phyloP scores from a whole-genome alignment of 2,329 filamentous ascomycete species.

The Lojkania enalia region DNA sequence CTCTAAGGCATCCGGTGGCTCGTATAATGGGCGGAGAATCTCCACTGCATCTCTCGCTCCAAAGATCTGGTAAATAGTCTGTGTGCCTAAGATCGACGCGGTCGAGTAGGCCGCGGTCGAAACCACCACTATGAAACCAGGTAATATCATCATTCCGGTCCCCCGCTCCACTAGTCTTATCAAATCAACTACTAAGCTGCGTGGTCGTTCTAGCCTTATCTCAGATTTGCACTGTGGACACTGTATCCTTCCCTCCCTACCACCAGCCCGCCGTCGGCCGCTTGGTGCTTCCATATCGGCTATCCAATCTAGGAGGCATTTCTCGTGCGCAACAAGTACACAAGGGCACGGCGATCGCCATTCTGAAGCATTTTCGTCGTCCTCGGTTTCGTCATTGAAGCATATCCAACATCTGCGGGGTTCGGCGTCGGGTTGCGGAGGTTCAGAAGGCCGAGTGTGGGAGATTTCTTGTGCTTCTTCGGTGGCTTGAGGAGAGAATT shows the following conservation, averaged over 20 bases:
- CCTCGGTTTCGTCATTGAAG: slow-evolving; percentile 67
- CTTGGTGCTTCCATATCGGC: slow-evolving; percentile 77
- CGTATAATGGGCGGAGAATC: slow-evolving; percentile 53
- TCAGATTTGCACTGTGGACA: slow-evolving; percentile 89
- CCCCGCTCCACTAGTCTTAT: slow-evolving; percentile 62
- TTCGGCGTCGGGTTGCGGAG: slow-evolving; percentile 37
- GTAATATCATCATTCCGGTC: slow-evolving; percentile 64
- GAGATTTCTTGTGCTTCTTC: background rate
- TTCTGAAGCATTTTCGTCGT: slow-evolving; percentile 60
- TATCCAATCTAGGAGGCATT: slow-evolving; percentile 88
- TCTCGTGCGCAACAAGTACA: slow-evolving; percentile 86
- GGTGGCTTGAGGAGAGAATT: slow-evolving; percentile 17
- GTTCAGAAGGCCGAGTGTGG: slow-evolving; percentile 4
- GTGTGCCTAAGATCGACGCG: slow-evolving; percentile 61
- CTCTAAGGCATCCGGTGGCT: slow-evolving; percentile 35
- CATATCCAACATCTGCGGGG: slow-evolving; percentile 69
- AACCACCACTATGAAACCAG: slow-evolving; percentile 62
- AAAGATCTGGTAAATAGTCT: slow-evolving; percentile 68
- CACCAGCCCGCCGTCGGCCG: slow-evolving; percentile 52
- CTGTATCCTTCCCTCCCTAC: slow-evolving; percentile 61
- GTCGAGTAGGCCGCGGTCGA: slow-evolving; percentile 51
- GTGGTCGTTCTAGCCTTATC: slow-evolving; percentile 75
- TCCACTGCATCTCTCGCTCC: slow-evolving; percentile 62
- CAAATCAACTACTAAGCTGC: slow-evolving; percentile 70
- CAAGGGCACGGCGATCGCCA: slow-evolving; percentile 94